A percentile compares a stretch with the other conserved stretches of the same genome.
phyloP scores from a whole-genome alignment of 192 early-diverging fungal species.

The Coemansia sp. region DNA sequence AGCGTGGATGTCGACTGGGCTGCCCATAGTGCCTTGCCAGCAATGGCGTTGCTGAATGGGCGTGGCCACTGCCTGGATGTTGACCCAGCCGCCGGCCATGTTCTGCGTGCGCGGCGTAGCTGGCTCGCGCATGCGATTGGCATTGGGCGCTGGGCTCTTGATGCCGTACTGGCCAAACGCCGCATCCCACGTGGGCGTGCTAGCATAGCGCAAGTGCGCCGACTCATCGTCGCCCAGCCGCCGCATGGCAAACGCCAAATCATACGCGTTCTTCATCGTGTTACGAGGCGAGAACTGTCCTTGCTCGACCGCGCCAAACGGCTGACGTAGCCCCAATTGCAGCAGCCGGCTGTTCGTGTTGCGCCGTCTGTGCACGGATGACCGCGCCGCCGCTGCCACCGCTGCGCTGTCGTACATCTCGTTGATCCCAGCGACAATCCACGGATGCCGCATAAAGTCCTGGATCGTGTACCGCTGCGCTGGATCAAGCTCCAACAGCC shows the following conservation, averaged over 20 bases:
- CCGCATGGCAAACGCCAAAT: constrained; percentile 75
- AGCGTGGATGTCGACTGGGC: constrained; percentile 50
- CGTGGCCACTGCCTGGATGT: constrained; percentile 49
- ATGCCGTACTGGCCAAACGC: constrained; percentile 52
- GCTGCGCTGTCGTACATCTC: constrained; percentile 49
- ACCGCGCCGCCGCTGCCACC: constrained; percentile 34
- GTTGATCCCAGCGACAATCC: constrained; percentile 55
- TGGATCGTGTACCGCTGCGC: constrained; percentile 73
- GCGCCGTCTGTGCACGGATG: constrained; percentile 44
- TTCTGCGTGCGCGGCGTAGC: constrained; percentile 40
- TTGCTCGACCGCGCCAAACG: constrained; percentile 3
- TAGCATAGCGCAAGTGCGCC: constrained; percentile 40
- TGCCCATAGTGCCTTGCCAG: constrained; percentile 55
- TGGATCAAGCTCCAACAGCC: constrained; percentile 71
- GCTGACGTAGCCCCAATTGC: constrained; percentile 34
- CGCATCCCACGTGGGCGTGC: constrained; percentile 47
- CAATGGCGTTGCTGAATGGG: constrained; percentile 54
- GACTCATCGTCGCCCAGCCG: constrained; percentile 69
- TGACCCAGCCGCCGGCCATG: constrained; percentile 48
- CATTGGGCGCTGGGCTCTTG: constrained; percentile 46
- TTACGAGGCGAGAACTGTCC: constrained; percentile 53
- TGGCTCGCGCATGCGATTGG: constrained; percentile 19
- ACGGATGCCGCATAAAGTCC: constrained; percentile 79
- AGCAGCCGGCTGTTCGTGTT: constrained; percentile 28
- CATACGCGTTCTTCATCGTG: constrained; percentile 72